Evolutionary conservation across 2,329 filamentous ascomycete genomes (phyloP).

Genomic region (Chrysosphaeria jannelii): DNA sequence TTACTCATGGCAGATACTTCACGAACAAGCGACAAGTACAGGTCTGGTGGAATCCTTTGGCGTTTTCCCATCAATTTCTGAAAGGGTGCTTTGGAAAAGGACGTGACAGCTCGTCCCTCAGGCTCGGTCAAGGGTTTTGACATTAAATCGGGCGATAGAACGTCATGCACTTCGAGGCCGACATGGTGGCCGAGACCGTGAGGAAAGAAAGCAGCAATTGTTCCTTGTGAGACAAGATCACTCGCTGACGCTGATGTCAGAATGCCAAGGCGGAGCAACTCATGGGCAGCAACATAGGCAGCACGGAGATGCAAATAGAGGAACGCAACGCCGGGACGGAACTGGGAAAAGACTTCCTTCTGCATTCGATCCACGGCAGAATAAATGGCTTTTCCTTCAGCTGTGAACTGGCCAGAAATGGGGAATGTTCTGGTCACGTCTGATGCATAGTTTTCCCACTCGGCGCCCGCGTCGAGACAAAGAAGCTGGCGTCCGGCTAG

Average conservation of each 20-base stretch:
- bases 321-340: constrained; percentile 40
- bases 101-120: background rate
- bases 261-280: constrained; percentile 41
- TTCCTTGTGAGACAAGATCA: constrained; percentile 21
- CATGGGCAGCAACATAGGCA: constrained; percentile 38
- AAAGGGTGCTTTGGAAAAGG: too few relatives aligned
- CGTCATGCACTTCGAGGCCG: constrained; percentile 33
- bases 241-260: constrained; percentile 28
- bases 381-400: constrained; percentile 44
- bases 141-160: constrained; percentile 14
- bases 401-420: constrained; percentile 33
- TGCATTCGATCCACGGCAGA: constrained; percentile 60
- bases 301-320: constrained; percentile 44
- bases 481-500: constrained; percentile 42
- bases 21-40: constrained; percentile 8
- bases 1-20: constrained; percentile 3
- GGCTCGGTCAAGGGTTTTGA: constrained; percentile 2
- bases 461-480: constrained; percentile 64
- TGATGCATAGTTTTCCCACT: constrained; percentile 61
- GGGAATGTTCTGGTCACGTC: constrained; percentile 80
- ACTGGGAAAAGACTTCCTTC: constrained; percentile 32
- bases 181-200: constrained; percentile 35
- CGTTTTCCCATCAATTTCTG: too few relatives aligned
- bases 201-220: constrained; percentile 31
- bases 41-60: constrained; percentile 10